These are phyloP conservation scores for Pyrenophora seminiperda DNA, from an alignment of 2,329 filamentous ascomycete species.

Conservation along the genomic window DNA sequence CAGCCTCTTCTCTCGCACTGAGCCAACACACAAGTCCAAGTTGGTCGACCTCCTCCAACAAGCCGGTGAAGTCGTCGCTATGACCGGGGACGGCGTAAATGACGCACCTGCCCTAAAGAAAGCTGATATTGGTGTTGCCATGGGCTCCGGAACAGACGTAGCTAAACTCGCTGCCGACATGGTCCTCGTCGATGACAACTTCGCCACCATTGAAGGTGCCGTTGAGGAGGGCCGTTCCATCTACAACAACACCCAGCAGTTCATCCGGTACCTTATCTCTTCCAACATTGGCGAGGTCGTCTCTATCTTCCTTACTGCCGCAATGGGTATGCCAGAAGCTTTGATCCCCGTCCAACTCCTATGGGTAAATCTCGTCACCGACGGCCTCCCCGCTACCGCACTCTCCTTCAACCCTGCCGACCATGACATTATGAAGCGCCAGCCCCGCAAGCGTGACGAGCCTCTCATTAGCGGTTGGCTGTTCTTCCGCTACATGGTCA, in stretches of 20 bases:
- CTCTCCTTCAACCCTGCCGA: slow-evolving; percentile 99
- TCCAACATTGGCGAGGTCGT: slow-evolving; percentile 99
- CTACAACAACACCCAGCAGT: slow-evolving; percentile 99
- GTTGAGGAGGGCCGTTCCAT: slow-evolving; percentile 97
- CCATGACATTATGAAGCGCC: slow-evolving; percentile 94
- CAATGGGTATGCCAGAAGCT: slow-evolving; percentile 95
- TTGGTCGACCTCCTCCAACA: slow-evolving; percentile 95
- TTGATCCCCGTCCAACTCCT: slow-evolving; percentile 95
- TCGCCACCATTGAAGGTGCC: slow-evolving; percentile 93
- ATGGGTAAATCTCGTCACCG: slow-evolving; percentile 98
- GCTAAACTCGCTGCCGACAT: slow-evolving; percentile 97
- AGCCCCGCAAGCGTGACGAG: slow-evolving; percentile 90
- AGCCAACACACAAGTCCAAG: slow-evolving; percentile 96
- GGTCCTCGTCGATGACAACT: slow-evolving; percentile 98
- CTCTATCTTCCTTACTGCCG: slow-evolving; percentile 96
- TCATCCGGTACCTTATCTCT: slow-evolving; percentile 98
- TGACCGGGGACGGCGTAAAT: slow-evolving; percentile 99
- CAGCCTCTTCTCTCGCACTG: slow-evolving; percentile 92
- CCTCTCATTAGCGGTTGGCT: slow-evolving; percentile 92
- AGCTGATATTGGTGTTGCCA: slow-evolving; percentile 97
- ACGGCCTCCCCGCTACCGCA: slow-evolving; percentile 93
- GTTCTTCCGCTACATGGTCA: slow-evolving; percentile 96
- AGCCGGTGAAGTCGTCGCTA: slow-evolving; percentile 91
- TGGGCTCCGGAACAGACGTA: slow-evolving; percentile 97
- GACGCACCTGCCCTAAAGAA: slow-evolving; percentile 98